Conservation (phyloP, 2,329 filamentous ascomycete species). For the Xylaria sp. region DNA sequence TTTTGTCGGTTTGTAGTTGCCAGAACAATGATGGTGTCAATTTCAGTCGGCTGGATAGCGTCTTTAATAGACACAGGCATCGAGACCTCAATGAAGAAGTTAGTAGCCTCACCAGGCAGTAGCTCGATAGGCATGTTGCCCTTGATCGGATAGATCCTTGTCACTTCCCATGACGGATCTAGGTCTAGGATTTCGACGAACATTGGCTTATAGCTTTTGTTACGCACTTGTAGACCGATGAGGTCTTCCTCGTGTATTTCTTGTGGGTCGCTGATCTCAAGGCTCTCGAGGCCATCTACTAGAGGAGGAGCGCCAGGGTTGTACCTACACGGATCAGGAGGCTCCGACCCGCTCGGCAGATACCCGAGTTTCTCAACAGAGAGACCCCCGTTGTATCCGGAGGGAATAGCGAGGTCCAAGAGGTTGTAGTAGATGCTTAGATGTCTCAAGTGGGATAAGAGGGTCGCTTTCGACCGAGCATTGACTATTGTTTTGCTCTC, state of each 20-base stretch:
- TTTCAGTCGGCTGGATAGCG: neutral
- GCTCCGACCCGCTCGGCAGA: neutral
- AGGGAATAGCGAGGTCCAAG: neutral
- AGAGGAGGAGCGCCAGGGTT: neutral
- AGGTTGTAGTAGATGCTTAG: conserved; percentile 1
- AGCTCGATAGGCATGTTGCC: neutral
- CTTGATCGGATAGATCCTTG: neutral
- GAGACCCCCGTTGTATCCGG: neutral
- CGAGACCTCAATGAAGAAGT: neutral
- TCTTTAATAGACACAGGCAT: neutral
- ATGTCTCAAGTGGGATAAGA: neutral
- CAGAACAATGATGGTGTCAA: neutral
- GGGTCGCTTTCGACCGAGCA: neutral
- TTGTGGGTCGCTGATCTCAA: neutral
- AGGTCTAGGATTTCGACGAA: conserved; percentile 8
- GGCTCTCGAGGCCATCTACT: neutral
- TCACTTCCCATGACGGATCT: neutral
- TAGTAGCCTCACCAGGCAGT: neutral
- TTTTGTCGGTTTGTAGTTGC: neutral
- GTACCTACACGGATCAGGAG: neutral
- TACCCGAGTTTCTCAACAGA: neutral
- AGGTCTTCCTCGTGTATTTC: neutral
- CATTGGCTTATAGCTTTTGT: neutral
- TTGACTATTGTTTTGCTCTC: neutral
- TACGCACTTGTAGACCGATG: neutral